Base-by-base conservation (phyloP, 73 alveolate species). In the Tetrahymena thermophila region DNA sequence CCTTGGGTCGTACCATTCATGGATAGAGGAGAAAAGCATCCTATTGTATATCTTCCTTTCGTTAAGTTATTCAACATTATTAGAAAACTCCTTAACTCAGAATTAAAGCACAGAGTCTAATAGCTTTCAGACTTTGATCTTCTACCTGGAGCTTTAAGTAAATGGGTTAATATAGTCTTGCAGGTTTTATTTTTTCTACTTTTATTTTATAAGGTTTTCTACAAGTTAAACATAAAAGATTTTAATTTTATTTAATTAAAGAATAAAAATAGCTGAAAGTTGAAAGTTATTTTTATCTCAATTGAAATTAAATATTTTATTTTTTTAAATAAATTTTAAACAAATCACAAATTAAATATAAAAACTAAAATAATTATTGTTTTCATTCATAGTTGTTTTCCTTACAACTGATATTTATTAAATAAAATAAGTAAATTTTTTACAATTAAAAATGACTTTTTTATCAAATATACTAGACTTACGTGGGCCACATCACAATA, bases 1-100 rank as follows among this genome's bases (percentile, higher is more conserved):
- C 99, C 98, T 17, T 97, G 96, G 94, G 98, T 97, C 3, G 96
- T 96, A 15, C 99, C 98, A 3, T 71, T 71, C 11, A 71, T 71
- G 89, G 89, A 71, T 25, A 71, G 89, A 71, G 89, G 23, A 19
- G 89, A 71, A 71, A 71, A 71, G 40, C 89, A 71, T 71, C 31
- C 89, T 23, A 71, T n/a, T 11, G 5, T 71, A 15, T 28, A 28
- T 25, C 89, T 71, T n/a, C 89, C 89, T 28, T 71, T 71, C 31
- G 89, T 71, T 34, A 71, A 71, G 89, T 19, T 71, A 11, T 71
- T 28, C 89, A n/a, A 71, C 7, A 25, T 71, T n/a, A 25, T 71
- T 25, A 17, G 89, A 71, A 71, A 31, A 71, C 37, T 71, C 35
- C 35, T 71, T 13, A 71, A 71, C 7, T 71, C 89, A 1, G 89